phyloP scores from a whole-genome alignment of 148 eudicot species.

The Persicaria maculosa region DNA sequence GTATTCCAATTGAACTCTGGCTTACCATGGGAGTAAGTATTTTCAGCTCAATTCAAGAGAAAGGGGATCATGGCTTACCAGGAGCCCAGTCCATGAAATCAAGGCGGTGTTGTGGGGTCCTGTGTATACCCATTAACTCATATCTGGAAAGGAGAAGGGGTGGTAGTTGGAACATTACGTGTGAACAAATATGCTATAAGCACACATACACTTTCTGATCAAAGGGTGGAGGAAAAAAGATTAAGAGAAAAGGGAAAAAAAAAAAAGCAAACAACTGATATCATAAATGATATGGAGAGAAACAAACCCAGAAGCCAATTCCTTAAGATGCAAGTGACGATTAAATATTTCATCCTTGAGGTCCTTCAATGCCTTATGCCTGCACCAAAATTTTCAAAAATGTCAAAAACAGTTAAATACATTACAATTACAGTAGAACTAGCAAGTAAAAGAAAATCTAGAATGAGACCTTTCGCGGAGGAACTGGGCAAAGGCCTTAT shows the following conservation, averaged over 20 bases:
- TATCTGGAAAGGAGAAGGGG: constrained; percentile 31
- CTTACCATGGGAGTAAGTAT: neutral
- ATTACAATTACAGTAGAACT: neutral
- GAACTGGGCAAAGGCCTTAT: constrained; percentile 67
- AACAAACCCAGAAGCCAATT: constrained; percentile 80
- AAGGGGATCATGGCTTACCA: constrained; percentile 38
- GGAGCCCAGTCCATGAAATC: constrained; percentile 99
- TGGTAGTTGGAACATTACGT: neutral
- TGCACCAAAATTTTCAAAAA: constrained; percentile 22
- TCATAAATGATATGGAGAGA: neutral
- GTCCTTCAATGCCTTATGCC: constrained; percentile 82
- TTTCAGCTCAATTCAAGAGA: neutral
- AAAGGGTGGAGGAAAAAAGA: neutral
- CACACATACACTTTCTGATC: neutral
- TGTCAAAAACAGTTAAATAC: neutral
- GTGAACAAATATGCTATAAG: neutral
- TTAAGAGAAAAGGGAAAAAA: neutral
- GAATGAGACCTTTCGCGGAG: constrained; percentile 76
- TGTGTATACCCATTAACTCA: constrained; percentile 78
- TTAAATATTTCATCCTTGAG: constrained; percentile 60
- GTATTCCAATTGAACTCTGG: neutral
- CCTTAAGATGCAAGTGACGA: constrained; percentile 57
- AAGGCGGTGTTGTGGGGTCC: constrained; percentile 77
- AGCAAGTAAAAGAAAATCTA: neutral
- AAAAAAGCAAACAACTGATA: neutral